Evolutionary conservation across 345 rosid genomes (phyloP).

Genomic region (Adansonia digitata): DNA sequence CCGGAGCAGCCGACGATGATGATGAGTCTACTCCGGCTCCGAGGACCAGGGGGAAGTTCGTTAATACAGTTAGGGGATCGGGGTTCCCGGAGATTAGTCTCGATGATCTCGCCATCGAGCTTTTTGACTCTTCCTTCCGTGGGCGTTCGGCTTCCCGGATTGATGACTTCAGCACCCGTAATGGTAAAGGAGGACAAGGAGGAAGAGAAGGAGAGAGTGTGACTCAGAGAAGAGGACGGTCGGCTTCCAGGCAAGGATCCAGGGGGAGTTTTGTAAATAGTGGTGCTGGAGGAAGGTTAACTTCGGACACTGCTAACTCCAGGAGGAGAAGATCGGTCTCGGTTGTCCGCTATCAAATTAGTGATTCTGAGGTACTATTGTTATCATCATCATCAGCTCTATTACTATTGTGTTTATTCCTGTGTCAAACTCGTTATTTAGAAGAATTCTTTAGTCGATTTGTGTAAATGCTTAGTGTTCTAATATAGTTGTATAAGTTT

Average conservation of each 20-base stretch:
- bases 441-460: neutral
- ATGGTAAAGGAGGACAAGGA: slow-evolving; percentile 10
- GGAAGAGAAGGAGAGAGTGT: slow-evolving; percentile 19
- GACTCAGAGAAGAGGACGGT: slow-evolving; percentile 75
- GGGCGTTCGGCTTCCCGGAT: slow-evolving; percentile 43
- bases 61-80: slow-evolving; percentile 78
- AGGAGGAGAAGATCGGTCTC: slow-evolving; percentile 77
- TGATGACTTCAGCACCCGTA: slow-evolving; percentile 26
- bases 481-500: neutral
- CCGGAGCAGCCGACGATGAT: slow-evolving; percentile 30
- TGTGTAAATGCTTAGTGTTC: neutral
- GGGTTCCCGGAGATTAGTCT: slow-evolving; percentile 77
- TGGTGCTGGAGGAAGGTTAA: slow-evolving; percentile 24
- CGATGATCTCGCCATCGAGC: slow-evolving; percentile 70
- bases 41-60: slow-evolving; percentile 53
- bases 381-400: neutral
- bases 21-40: slow-evolving; percentile 42
- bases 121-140: slow-evolving; percentile 51
- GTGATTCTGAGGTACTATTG: slow-evolving; percentile 70
- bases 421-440: neutral
- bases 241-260: slow-evolving; percentile 66
- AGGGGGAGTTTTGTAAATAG: slow-evolving; percentile 28
- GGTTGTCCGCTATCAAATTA: slow-evolving; percentile 51
- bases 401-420: neutral
- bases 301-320: slow-evolving; percentile 25